Base-by-base conservation (phyloP, 495 filamentous ascomycete species). In the Lophiostoma macrostomum region DNA sequence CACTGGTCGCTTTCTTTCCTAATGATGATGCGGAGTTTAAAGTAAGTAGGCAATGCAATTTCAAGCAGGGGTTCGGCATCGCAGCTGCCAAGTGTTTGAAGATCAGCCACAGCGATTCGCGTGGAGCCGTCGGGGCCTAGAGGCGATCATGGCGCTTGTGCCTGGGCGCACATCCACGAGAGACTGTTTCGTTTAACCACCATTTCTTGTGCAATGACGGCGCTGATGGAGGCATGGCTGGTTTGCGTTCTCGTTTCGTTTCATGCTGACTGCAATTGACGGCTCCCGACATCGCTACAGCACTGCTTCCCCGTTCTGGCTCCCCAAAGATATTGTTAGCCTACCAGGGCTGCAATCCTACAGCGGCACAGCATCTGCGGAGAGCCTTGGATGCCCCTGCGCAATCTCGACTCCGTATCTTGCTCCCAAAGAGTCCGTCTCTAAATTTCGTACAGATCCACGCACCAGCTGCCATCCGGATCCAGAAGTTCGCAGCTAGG, bases 71-170 rank as follows among this genome's bases (percentile, higher is more conserved):
- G 37, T 7, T 2, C 13, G 18, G 10, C 25, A 16, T 36, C 16
- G 38, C 37, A 29, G 7, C 1, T 42, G 47, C 48, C 39, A 25
- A 47, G 41, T 28, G 55, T 59, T 59, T 59, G 47, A 59, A 29
- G 35, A 52, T 59, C 55, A 59, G 55, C 55, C 47, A 43, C 55
- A n/a, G 37, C 46, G 40, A 22, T 42, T 42, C 53, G 53, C 53
- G 12, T 40, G 55, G 16, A n/a, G 5, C 8, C 25, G 16, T 13
- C n/a, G 11, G 16, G 25, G 39, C 38, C 40, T 25, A 35, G 22
- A 39, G 5, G 30, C 43, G 43, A 11, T 40, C 53, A n/a, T 30
- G 25, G 30, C 45, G 24, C 19, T 8, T 25, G 24, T 31, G 5
- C 36, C 19, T 23, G 14, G 28, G 27, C 12, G 22, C 32, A 32